A percentile compares a stretch with the other conserved stretches of the same genome.
These are phyloP conservation scores for Hemileccinum rubropunctum DNA, from an alignment of 768 basidiomycete genomes.

Conservation along the genomic window DNA sequence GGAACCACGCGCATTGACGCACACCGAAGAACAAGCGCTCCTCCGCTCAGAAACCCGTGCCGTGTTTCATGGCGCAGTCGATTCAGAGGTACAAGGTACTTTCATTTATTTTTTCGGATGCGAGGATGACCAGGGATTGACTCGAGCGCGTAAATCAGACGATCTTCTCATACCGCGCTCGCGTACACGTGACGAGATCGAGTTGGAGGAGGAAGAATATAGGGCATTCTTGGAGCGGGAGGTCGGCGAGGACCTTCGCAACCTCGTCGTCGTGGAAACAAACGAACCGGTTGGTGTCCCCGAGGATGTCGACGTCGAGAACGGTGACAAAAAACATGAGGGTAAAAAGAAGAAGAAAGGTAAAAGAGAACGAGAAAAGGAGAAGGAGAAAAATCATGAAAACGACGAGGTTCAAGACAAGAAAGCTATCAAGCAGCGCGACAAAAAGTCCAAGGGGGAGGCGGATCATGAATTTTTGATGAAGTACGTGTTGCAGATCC, in stretches of 20 bases:
- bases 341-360: slow-evolving; percentile 35
- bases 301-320: slow-evolving; percentile 28
- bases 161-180: slow-evolving; percentile 72
- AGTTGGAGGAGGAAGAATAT: slow-evolving; percentile 84
- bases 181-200: slow-evolving; percentile 73
- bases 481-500: slow-evolving; percentile 54
- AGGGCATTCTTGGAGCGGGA: slow-evolving; percentile 75
- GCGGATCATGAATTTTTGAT: slow-evolving; percentile 85
- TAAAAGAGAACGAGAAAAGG: slow-evolving; percentile 32
- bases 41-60: slow-evolving; percentile 81
- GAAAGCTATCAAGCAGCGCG: slow-evolving; percentile 17
- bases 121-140: neutral
- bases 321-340: slow-evolving; percentile 25
- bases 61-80: slow-evolving; percentile 63
- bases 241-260: slow-evolving; percentile 71
- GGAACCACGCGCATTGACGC: slow-evolving; percentile 53
- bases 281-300: slow-evolving; percentile 11
- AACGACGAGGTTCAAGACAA: slow-evolving; percentile 17
- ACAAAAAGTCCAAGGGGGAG: slow-evolving; percentile 48
- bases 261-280: slow-evolving; percentile 57
- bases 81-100: slow-evolving; percentile 12
- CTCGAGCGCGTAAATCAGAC: slow-evolving; percentile 23
- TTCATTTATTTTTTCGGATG: neutral
- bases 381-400: slow-evolving; percentile 28
- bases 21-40: slow-evolving; percentile 71